Evolutionary conservation across 306 rosid species (phyloP).

Genomic region (Acacia acuminata): DNA sequence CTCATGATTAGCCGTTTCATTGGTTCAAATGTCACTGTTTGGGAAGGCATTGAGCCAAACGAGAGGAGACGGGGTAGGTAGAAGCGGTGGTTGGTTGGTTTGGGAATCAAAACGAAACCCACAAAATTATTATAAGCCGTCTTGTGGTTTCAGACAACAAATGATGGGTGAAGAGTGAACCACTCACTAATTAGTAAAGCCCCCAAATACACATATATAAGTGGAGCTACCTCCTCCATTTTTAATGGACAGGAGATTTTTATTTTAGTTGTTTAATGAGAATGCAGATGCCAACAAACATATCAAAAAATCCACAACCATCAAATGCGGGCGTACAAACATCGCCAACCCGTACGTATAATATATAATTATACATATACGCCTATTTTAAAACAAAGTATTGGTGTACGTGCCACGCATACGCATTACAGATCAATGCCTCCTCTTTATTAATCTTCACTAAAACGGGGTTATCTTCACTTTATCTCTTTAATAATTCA

Average conservation of each 20-base stretch:
- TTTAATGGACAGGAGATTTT: background rate
- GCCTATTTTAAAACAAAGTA: background rate
- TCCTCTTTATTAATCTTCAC: background rate
- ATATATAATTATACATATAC: background rate
- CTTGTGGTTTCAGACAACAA: background rate
- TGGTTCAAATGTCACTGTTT: conserved; percentile 20
- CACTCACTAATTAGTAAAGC: background rate
- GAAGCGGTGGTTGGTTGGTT: background rate
- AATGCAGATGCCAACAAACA: background rate
- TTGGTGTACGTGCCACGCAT: conserved; percentile 1
- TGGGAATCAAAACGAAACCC: conserved; percentile 10
- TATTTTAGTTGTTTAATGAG: background rate
- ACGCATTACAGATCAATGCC: background rate
- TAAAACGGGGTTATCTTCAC: background rate
- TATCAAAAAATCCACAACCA: background rate
- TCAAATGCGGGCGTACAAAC: conserved; percentile 14
- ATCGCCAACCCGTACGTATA: background rate
- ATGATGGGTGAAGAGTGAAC: conserved; percentile 7
- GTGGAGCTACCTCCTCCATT: background rate
- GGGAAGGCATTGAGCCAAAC: background rate
- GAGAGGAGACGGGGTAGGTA: background rate
- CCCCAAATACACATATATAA: background rate
- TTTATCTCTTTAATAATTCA: background rate
- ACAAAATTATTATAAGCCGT: background rate
- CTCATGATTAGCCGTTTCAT: background rate